These are phyloP conservation scores for Globisporangium canariense DNA, from an alignment of 352 stramenopile genomes.

Conservation along the genomic window DNA sequence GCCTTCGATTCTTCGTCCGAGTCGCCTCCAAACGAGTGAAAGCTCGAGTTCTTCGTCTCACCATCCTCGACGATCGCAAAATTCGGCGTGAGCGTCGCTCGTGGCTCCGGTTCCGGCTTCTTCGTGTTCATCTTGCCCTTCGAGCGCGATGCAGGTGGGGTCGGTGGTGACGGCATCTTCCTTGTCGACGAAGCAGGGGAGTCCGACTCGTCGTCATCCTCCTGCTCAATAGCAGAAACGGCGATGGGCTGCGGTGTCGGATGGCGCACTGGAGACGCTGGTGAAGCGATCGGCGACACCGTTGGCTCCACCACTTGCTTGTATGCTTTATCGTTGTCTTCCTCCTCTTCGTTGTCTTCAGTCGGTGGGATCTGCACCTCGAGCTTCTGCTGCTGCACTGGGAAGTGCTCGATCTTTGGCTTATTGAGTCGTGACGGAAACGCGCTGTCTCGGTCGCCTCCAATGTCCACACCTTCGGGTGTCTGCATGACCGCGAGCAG, in stretches of 20 bases:
- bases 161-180: slow-evolving; percentile 24
- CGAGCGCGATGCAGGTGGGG: slow-evolving; percentile 14
- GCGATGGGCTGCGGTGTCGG: slow-evolving; percentile 6
- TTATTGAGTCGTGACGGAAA: slow-evolving; percentile 31
- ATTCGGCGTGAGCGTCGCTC: slow-evolving; percentile 47
- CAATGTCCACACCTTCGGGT: slow-evolving; percentile 75
- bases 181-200: slow-evolving; percentile 20
- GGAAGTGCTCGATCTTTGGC: slow-evolving; percentile 6
- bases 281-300: slow-evolving; percentile 14
- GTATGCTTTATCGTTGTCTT: background rate
- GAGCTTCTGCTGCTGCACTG: slow-evolving; percentile 2
- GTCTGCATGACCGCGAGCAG: slow-evolving; percentile 87
- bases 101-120: slow-evolving; percentile 2
- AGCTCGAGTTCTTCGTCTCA: slow-evolving; percentile 67
- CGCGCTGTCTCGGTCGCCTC: slow-evolving; percentile 45
- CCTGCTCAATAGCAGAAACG: slow-evolving; percentile 4
- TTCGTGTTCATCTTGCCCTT: slow-evolving; percentile 12
- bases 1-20: slow-evolving; percentile 81
- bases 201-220: slow-evolving; percentile 10
- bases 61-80: slow-evolving; percentile 62
- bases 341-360: slow-evolving; percentile 15
- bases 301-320: slow-evolving; percentile 1
- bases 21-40: slow-evolving; percentile 80
- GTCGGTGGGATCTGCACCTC: slow-evolving; percentile 11
- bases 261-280: slow-evolving; percentile 13